Evolutionary conservation across 192 early-diverging fungal genomes (phyloP).

Genomic region (Gamsiella multidivaricata): DNA sequence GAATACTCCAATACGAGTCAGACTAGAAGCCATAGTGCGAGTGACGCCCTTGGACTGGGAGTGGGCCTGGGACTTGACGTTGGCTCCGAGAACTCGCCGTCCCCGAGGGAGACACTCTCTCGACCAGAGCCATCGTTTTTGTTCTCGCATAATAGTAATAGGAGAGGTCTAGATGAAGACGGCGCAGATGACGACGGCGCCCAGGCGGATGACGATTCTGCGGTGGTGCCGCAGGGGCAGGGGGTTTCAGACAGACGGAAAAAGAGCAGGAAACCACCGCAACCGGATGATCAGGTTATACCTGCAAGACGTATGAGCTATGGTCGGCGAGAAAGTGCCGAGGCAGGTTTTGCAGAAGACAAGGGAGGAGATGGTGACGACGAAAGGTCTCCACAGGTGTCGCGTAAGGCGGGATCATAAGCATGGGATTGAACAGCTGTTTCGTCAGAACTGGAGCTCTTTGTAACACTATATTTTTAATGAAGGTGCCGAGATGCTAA

Average conservation of each 20-base stretch:
- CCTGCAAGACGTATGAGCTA: conserved; percentile 15
- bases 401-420: conserved; percentile 9
- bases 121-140: background rate
- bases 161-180: background rate
- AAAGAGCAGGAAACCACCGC: conserved; percentile 3
- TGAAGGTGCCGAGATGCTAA: no score
- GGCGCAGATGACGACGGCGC: conserved; percentile 1
- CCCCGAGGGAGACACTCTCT: background rate
- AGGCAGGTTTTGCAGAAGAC: background rate
- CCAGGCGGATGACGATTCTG: conserved; percentile 6
- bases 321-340: conserved; percentile 12
- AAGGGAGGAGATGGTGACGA: conserved; percentile 32
- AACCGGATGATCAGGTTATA: conserved; percentile 15
- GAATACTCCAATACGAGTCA: background rate
- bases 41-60: conserved; percentile 1
- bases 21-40: conserved; percentile 16
- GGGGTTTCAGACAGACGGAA: conserved; percentile 11
- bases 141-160: background rate
- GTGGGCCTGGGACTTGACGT: conserved; percentile 23
- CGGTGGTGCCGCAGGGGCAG: background rate
- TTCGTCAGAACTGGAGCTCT: no score
- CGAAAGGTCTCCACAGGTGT: conserved; percentile 35
- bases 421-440: background rate
- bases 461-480: no score
- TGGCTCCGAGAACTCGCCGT: background rate